Base-by-base conservation (phyloP, 768 basidiomycete genomes). In the Tephrocybe sp. region DNA sequence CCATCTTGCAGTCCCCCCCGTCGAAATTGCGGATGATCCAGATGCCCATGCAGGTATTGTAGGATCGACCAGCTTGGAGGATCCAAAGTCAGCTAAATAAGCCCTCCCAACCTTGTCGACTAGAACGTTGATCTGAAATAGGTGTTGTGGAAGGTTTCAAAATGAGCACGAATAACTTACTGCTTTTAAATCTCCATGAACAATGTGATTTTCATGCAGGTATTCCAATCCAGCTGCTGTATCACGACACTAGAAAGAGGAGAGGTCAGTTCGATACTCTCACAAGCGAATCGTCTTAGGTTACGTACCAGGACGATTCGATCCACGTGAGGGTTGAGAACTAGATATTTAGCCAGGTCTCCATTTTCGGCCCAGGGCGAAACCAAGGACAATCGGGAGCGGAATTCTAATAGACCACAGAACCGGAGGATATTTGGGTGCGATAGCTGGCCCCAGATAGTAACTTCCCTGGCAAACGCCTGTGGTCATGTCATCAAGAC, bases 301-400 rank as follows among this genome's bases (percentile, higher is more conserved):
- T 5, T 25, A 30, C 64, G 63, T 49, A 73, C 73, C 54, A 75
- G 50, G n/a, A 52, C 51, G 21, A 63, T 52, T 32, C 67, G 60
- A 51, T 61, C 55, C 38, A 52, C 58, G 4, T 35, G 13, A 11
- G 63, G 57, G 22, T 65, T 57, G 12, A 1, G 5, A 26, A 53
- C 44, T 24, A 74, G 63, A 57, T 65, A 72, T 1, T 60, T 34
- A 26, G 28, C 49, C 5, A 72, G 44, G 21, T 65, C 62, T 66
- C 49, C 53, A 21, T 55, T 51, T n/a, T 49, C 44, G 11, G 45
- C 45, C 53, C 53, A 55, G 22, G 49, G 73, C 5, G 73, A 73
- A 43, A 75, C 66, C n/a, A 76, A 60, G 25, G 62, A 56, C 24
- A 65, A 22, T 44, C 62, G 52, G 13, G 40, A 32, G 16, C 51